A percentile compares a stretch with the other conserved stretches of the same genome.
Conservation (phyloP, 192 early-diverging fungal genomes). For the Backusella morwellensis region DNA sequence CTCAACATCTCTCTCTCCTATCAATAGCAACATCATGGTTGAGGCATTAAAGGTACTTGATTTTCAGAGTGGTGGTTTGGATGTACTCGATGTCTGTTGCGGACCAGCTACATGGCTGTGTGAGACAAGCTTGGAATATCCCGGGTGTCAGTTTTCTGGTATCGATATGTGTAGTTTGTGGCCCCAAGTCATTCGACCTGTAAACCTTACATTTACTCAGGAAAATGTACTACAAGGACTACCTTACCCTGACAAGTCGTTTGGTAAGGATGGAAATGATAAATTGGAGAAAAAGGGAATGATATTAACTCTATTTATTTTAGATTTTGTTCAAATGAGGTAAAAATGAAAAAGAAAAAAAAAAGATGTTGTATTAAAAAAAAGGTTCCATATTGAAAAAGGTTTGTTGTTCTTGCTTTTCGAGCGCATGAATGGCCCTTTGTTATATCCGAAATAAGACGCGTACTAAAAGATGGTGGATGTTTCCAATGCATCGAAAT, state of each 20-base stretch:
- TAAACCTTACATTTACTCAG: constrained; percentile 21
- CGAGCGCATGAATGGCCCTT: constrained; percentile 26
- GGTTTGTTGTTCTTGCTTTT: constrained; percentile 29
- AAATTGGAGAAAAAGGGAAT: no score
- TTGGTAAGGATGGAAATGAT: constrained; percentile 12
- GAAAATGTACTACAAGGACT: constrained; percentile 25
- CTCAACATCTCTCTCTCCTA: background rate
- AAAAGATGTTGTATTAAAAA: background rate
- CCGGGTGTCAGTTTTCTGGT: constrained; percentile 22
- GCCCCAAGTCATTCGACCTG: constrained; percentile 30
- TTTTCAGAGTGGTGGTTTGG: constrained; percentile 22
- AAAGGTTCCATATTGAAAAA: background rate
- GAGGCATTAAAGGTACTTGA: constrained; percentile 21
- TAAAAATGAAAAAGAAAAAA: background rate
- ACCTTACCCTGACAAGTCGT: constrained; percentile 26
- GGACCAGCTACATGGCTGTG: constrained; percentile 28
- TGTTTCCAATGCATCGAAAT: constrained; percentile 27
- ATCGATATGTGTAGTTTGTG: constrained; percentile 26
- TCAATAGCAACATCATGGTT: constrained; percentile 25
- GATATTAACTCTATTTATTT: background rate
- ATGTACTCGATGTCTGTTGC: constrained; percentile 26
- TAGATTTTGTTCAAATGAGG: constrained; percentile 31
- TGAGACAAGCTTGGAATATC: constrained; percentile 29
- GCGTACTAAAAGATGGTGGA: constrained; percentile 27
- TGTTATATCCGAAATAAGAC: constrained; percentile 19